Base-by-base conservation (phyloP, 495 filamentous ascomycete species). In the Talaromyces proteolyticus region DNA sequence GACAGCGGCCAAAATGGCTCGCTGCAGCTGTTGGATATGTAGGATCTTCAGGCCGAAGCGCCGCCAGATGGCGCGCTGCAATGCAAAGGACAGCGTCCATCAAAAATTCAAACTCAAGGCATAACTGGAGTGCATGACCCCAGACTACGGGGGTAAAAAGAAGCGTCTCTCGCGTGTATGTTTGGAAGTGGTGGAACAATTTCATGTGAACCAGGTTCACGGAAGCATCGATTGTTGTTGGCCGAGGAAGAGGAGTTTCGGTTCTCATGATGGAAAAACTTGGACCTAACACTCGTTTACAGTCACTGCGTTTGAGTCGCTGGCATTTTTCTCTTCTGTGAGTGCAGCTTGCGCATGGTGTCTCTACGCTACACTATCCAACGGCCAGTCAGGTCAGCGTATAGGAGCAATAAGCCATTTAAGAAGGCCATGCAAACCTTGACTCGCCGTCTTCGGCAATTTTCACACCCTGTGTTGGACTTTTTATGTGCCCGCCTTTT, bases 371-470 rank as follows among this genome's bases (percentile, higher is more conserved):
- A 29, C 45, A 48, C 45, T 48, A 16, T 10, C 16, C 11, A 20
- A 10, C 18, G 8, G n/a, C 14, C 3, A 39, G 10, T 8, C n/a
- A 20, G 6, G 16, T 39, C 19, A 37, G 34, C 22, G 19, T 12
- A 23, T n/a, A 23, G 16, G 17, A 8, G 44, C 36, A 2, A 37
- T 22, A 8, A 19, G 17, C 3, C 22, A 6, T 2, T 11, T 22
- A 6, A 21, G 5, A 39, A 1, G 29, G 14, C 16, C 4, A 47
- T 3, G 50, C 62, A 50, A 47, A 76, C 78, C 70, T 78, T 79
- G 55, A 81, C 74, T 41, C 76, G 74, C 21, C 79, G 62, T 48
- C 68, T 69, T 58, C 81, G 81, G 60, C 79, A 83, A 52, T 80
- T 73, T 23, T 72, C 65, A 49, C 79, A 83, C 1, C 78, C 79